Evolutionary conservation across 768 basidiomycete species (phyloP).

Genomic region (Pleurotus platypus): DNA sequence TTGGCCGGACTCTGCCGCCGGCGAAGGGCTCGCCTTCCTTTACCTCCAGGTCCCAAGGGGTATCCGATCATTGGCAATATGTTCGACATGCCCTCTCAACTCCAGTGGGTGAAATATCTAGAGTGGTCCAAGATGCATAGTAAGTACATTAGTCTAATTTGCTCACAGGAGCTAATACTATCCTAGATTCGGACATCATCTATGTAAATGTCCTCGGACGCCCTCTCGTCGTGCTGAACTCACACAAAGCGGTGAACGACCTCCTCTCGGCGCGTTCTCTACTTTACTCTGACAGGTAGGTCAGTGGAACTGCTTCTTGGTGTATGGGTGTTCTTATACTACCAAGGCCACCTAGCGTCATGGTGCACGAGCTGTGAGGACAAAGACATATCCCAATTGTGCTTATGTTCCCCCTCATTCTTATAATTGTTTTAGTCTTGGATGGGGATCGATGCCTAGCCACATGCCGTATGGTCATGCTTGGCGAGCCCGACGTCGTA

Average conservation of each 20-base stretch:
- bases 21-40: background rate
- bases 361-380: too few relatives aligned
- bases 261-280: slow-evolving; percentile 36
- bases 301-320: slow-evolving; percentile 22
- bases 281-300: slow-evolving; percentile 37
- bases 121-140: slow-evolving; percentile 14
- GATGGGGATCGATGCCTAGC: slow-evolving; percentile 34
- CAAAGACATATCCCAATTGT: background rate
- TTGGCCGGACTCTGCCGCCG: too few relatives aligned
- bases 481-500: slow-evolving; percentile 39
- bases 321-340: background rate
- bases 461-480: slow-evolving; percentile 34
- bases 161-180: too few relatives aligned
- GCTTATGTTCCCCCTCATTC: background rate
- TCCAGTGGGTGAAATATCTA: slow-evolving; percentile 18
- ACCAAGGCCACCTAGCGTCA: too few relatives aligned
- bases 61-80: slow-evolving; percentile 22
- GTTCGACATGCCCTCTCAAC: slow-evolving; percentile 16
- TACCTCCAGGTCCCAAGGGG: slow-evolving; percentile 14
- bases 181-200: slow-evolving; percentile 26
- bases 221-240: slow-evolving; percentile 33
- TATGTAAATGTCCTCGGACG: slow-evolving; percentile 25
- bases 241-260: slow-evolving; percentile 29
- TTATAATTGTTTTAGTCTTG: slow-evolving; percentile 27
- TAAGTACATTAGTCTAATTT: background rate